Conservation (phyloP, 2,329 filamentous ascomycete species). For the Penicillium capsulatum region DNA sequence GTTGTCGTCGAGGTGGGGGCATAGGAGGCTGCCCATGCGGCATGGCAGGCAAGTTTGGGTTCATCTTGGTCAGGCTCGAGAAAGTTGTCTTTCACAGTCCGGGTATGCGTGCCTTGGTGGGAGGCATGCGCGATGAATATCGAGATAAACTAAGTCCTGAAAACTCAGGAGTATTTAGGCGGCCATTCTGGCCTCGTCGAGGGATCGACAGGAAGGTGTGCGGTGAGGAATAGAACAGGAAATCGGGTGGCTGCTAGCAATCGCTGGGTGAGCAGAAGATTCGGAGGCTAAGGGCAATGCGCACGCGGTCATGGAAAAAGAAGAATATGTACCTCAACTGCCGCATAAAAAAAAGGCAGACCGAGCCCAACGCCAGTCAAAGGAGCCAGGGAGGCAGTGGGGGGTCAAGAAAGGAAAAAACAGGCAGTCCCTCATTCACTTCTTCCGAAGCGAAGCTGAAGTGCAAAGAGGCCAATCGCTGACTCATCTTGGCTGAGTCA, state of each 20-base stretch:
- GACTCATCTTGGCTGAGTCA: constrained; percentile 18
- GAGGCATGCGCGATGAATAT: constrained; percentile 37
- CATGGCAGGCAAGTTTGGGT: constrained; percentile 44
- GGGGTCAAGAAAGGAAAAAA: constrained; percentile 5
- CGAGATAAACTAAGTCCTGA: constrained; percentile 17
- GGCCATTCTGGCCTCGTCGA: constrained; percentile 33
- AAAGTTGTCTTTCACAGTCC: constrained; percentile 33
- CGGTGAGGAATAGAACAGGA: constrained; percentile 5
- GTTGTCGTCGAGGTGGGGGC: constrained; percentile 46
- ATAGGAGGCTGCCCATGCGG: constrained; percentile 50
- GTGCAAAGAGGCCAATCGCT: constrained; percentile 9
- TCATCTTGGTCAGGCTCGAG: constrained; percentile 40
- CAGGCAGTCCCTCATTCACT: constrained; percentile 10
- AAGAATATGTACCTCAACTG: constrained; percentile 2
- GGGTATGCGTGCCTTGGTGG: constrained; percentile 39
- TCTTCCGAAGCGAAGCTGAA: constrained; percentile 20
- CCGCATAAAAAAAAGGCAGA: constrained; percentile 2
- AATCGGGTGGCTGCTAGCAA: constrained; percentile 1
- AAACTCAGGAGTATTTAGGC: constrained; percentile 28
- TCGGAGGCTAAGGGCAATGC: constrained; percentile 9
- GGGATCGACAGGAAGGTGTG: constrained; percentile 7
- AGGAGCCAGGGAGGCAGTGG: constrained; percentile 5
- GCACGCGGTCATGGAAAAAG: not conserved
- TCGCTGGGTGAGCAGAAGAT: constrained; percentile 6
- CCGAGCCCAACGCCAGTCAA: constrained; percentile 1